Conservation (phyloP, 1,139 yeast genomes). For the Pichia sp. region DNA sequence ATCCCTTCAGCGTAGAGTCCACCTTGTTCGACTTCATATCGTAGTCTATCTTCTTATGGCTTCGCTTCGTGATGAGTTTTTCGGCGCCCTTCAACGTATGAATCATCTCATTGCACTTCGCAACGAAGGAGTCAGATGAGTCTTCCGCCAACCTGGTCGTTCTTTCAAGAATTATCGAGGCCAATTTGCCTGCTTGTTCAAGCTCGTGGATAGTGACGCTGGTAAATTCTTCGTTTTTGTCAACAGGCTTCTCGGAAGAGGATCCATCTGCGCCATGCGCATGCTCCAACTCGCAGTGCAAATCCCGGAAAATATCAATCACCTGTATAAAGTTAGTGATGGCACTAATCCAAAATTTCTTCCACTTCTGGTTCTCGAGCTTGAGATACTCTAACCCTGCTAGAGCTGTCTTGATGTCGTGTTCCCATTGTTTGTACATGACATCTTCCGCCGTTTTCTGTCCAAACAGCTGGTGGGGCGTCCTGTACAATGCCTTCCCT, state of each 20-base stretch:
- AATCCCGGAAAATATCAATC: slow-evolving; percentile 35
- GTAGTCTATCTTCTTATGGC: slow-evolving; percentile 41
- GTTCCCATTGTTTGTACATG: slow-evolving; percentile 40
- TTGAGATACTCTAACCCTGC: slow-evolving; percentile 43
- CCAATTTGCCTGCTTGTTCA: slow-evolving; percentile 28
- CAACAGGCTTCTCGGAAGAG: slow-evolving; percentile 6
- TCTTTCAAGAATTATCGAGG: slow-evolving; percentile 34
- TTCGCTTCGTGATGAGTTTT: slow-evolving; percentile 43
- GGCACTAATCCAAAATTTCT: slow-evolving; percentile 37
- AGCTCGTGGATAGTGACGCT: slow-evolving; percentile 29
- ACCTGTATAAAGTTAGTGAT: slow-evolving; percentile 37
- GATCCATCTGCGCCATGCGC: background rate
- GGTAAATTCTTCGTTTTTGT: slow-evolving; percentile 26
- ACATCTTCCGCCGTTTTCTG: slow-evolving; percentile 38
- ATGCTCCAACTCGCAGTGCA: slow-evolving; percentile 31
- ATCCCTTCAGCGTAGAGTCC: slow-evolving; percentile 38
- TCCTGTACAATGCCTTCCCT: slow-evolving; percentile 31
- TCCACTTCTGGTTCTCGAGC: slow-evolving; percentile 38
- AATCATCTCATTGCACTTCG: slow-evolving; percentile 40
- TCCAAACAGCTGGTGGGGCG: slow-evolving; percentile 34
- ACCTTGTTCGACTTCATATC: slow-evolving; percentile 38
- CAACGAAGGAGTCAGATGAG: slow-evolving; percentile 36
- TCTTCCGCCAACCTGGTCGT: slow-evolving; percentile 31
- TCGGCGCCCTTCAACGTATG: slow-evolving; percentile 37
- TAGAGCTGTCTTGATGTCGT: slow-evolving; percentile 40